A percentile compares a stretch with the other conserved stretches of the same genome.
Conservation (phyloP, 306 rosid species). For the Trifolium dubium region DNA sequence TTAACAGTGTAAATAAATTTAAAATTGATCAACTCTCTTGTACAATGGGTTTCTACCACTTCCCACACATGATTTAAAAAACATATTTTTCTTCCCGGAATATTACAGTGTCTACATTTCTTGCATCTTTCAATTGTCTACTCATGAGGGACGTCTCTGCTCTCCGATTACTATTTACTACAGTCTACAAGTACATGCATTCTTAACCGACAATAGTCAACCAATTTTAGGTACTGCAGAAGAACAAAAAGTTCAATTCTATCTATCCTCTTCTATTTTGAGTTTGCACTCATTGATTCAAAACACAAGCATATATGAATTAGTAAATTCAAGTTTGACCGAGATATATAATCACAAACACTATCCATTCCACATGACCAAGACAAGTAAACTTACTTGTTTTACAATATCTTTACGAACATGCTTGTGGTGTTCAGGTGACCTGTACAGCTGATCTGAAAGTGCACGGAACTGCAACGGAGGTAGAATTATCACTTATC, state of each 20-base stretch:
- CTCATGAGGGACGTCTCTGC: background rate
- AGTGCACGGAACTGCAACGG: conserved; percentile 80
- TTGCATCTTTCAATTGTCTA: background rate
- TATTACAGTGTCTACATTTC: background rate
- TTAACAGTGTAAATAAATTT: background rate
- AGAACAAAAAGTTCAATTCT: conserved; percentile 11
- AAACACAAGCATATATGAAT: conserved; percentile 10
- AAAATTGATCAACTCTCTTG: background rate
- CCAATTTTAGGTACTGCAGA: conserved; percentile 16
- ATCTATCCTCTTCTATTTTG: background rate
- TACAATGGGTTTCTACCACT: background rate
- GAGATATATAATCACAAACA: conserved; percentile 12
- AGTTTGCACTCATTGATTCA: conserved; percentile 14
- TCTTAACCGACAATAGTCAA: background rate
- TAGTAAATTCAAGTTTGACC: background rate
- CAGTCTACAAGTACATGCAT: conserved; percentile 4
- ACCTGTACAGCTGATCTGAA: conserved; percentile 79
- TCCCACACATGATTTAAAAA: background rate
- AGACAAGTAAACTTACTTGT: conserved; percentile 54
- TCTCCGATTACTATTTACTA: background rate
- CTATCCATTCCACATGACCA: conserved; percentile 26
- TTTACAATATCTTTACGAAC: conserved; percentile 77
- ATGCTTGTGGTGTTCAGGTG: conserved; percentile 85
- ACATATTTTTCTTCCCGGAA: background rate
- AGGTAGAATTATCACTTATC: conserved; percentile 40